A percentile compares a stretch with the other conserved stretches of the same genome.
phyloP scores from a whole-genome alignment of 2,329 filamentous ascomycete species.

The Colletotrichum sp. region DNA sequence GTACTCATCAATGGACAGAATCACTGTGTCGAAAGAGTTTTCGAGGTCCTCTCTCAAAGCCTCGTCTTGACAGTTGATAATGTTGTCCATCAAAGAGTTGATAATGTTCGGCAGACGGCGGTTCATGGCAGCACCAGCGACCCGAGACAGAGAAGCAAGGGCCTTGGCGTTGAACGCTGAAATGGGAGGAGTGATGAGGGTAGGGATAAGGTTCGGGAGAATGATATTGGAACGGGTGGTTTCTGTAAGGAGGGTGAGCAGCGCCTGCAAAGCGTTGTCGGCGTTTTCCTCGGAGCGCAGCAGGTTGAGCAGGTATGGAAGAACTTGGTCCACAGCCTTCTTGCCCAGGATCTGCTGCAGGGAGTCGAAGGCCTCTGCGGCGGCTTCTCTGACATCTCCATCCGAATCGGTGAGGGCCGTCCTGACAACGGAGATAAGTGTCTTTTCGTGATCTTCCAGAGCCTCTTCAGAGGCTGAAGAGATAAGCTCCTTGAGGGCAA shows the following conservation, averaged over 20 bases:
- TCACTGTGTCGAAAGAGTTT: conserved; percentile 83
- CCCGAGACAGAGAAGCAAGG: conserved; percentile 88
- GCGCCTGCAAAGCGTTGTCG: conserved; percentile 88
- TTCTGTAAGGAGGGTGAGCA: conserved; percentile 93
- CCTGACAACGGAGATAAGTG: conserved; percentile 90
- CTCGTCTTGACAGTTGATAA: conserved; percentile 80
- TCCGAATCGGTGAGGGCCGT: conserved; percentile 91
- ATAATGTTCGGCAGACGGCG: conserved; percentile 87
- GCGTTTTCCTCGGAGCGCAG: conserved; percentile 85
- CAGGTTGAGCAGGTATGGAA: conserved; percentile 91
- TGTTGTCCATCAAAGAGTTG: conserved; percentile 93
- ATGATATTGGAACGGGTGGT: conserved; percentile 95
- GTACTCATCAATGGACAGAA: conserved; percentile 92
- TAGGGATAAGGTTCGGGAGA: conserved; percentile 93
- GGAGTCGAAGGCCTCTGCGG: conserved; percentile 95
- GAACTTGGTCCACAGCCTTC: conserved; percentile 90
- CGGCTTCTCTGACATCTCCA: conserved; percentile 89
- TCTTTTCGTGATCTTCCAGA: conserved; percentile 93
- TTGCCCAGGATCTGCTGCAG: conserved; percentile 94
- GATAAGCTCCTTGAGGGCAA: conserved; percentile 93
- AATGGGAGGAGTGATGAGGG: conserved; percentile 87
- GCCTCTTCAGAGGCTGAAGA: conserved; percentile 86
- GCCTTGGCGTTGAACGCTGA: conserved; percentile 94
- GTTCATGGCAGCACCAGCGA: conserved; percentile 90
- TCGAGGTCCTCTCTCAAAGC: conserved; percentile 75